A percentile compares a stretch with the other conserved stretches of the same genome.
Evolutionary conservation across 1,284 basidiomycete genomes (phyloP).

Genomic region (Naganishia albida): DNA sequence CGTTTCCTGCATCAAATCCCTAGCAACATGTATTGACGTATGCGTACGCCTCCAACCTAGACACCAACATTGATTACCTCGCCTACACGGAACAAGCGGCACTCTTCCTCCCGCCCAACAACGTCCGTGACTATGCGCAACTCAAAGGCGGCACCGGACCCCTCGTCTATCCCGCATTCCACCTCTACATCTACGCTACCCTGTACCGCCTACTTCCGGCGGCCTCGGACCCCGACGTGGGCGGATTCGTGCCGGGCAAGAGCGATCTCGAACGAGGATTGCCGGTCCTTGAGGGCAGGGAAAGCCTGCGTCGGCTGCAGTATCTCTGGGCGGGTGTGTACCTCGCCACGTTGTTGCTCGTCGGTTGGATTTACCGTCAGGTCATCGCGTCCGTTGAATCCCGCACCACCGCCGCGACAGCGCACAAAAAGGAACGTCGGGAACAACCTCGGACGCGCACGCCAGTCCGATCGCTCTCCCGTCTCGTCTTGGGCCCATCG

Average conservation of each 20-base stretch:
- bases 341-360: slow-evolving; percentile 64
- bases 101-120: slow-evolving; percentile 62
- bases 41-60: slow-evolving; percentile 55
- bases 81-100: slow-evolving; percentile 68
- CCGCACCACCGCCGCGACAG: not conserved
- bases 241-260: slow-evolving; percentile 22
- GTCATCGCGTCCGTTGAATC: slow-evolving; percentile 4
- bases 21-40: slow-evolving; percentile 3
- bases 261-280: not conserved
- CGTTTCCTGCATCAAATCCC: slow-evolving; percentile 32
- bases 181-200: slow-evolving; percentile 79
- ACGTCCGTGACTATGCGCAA: slow-evolving; percentile 76
- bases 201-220: slow-evolving; percentile 61
- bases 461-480: not conserved
- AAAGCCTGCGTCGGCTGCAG: slow-evolving; percentile 57
- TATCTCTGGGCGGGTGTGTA: slow-evolving; percentile 76
- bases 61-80: slow-evolving; percentile 94
- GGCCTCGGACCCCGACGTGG: slow-evolving; percentile 17
- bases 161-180: slow-evolving; percentile 92
- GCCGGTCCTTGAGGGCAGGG: slow-evolving; percentile 50
- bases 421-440: not conserved
- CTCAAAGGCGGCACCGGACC: slow-evolving; percentile 91
- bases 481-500: slow-evolving; percentile 9
- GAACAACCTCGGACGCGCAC: not conserved
- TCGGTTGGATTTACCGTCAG: slow-evolving; percentile 66